These are phyloP conservation scores for Kregervanrija pseudodelftensis DNA, from an alignment of 805 yeast genomes.

Conservation along the genomic window DNA sequence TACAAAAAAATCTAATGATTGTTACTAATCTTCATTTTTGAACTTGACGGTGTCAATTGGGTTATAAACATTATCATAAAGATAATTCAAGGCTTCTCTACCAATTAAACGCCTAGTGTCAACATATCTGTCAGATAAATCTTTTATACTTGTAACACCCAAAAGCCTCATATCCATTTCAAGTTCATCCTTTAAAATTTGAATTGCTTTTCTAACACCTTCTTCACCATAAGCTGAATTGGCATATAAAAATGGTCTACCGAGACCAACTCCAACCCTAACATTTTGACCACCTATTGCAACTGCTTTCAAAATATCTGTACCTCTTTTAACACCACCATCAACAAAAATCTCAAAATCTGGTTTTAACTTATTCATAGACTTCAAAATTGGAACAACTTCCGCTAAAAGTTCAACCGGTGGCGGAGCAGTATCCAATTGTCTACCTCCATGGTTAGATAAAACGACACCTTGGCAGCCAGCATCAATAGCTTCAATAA, in stretches of 20 bases:
- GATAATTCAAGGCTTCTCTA: conserved; percentile 25
- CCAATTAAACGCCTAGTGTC: conserved; percentile 39
- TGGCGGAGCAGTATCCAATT: conserved; percentile 75
- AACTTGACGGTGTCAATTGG: conserved; percentile 26
- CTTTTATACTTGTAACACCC: conserved; percentile 57
- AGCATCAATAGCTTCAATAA: conserved; percentile 58
- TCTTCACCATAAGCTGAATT: conserved; percentile 56
- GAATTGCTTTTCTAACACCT: conserved; percentile 55
- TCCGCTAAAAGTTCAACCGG: conserved; percentile 72
- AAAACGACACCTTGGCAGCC: conserved; percentile 76
- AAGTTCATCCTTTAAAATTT: conserved; percentile 61
- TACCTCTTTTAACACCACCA: conserved; percentile 66
- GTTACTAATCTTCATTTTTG: conserved; percentile 17
- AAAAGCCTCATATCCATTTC: conserved; percentile 73
- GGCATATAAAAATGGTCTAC: conserved; percentile 61
- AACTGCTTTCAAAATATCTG: conserved; percentile 58
- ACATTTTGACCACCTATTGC: conserved; percentile 68
- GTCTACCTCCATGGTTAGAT: conserved; percentile 89
- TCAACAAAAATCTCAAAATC: conserved; percentile 55
- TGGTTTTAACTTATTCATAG: conserved; percentile 38
- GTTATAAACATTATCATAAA: conserved; percentile 24
- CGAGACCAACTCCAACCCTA: conserved; percentile 64
- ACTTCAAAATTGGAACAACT: conserved; percentile 44
- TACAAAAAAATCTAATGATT: too few species aligned
- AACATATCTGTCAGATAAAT: conserved; percentile 53